phyloP scores from a whole-genome alignment of 345 rosid genomes.

The Boechera retrofracta region DNA sequence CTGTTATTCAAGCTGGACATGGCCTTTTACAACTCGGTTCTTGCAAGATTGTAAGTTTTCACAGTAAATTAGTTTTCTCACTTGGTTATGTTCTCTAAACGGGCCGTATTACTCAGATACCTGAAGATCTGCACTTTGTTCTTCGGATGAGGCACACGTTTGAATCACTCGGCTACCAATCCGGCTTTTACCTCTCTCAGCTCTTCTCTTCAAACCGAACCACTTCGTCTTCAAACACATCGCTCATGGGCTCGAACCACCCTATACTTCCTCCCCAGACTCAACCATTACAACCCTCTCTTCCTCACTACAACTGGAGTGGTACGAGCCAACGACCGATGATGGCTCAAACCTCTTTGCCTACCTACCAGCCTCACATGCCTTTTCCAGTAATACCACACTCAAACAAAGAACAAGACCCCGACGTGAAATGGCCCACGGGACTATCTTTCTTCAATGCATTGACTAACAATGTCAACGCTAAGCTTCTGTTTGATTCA shows the following conservation, averaged over 20 bases:
- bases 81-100: conserved; percentile 26
- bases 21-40: conserved; percentile 95
- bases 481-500: conserved; percentile 74
- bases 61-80: neutral
- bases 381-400: conserved; percentile 54
- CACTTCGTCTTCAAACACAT: conserved; percentile 52
- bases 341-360: conserved; percentile 57
- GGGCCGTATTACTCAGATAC: conserved; percentile 54
- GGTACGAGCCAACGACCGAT: conserved; percentile 57
- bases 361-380: conserved; percentile 60
- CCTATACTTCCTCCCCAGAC: conserved; percentile 61
- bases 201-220: conserved; percentile 73
- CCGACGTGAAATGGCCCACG: conserved; percentile 91
- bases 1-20: conserved; percentile 99
- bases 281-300: conserved; percentile 43
- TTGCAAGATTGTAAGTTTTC: conserved; percentile 83
- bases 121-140: conserved; percentile 97
- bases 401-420: conserved; percentile 61
- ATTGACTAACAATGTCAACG: conserved; percentile 70
- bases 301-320: conserved; percentile 73
- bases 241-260: conserved; percentile 62
- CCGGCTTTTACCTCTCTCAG: conserved; percentile 93
- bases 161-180: conserved; percentile 93
- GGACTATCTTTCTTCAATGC: conserved; percentile 89
- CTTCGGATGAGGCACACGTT: conserved; percentile 94